Percentiles rank a stretch among this genome's conserved stretches.
Conservation (phyloP, 2,329 filamentous ascomycete species). For the Aureobasidium lini region DNA sequence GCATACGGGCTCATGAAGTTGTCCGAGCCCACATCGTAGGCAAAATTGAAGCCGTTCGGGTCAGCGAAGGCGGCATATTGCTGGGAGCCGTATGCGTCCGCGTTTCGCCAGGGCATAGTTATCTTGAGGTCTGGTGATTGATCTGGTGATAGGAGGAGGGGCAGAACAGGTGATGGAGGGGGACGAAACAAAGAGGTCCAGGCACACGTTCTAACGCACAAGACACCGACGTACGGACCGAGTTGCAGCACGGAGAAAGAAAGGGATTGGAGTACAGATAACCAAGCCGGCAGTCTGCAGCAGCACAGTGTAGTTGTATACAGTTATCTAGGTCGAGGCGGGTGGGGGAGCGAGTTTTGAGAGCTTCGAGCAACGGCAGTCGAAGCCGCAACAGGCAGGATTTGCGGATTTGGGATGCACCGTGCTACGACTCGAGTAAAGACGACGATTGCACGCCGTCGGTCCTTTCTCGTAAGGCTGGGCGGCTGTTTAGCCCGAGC, state of each 20-base stretch:
- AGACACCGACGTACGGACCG: not conserved
- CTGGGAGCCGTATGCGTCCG: conserved; percentile 11
- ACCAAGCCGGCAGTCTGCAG: not conserved
- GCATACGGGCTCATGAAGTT: conserved; percentile 12
- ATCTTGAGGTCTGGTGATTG: conserved; percentile 9
- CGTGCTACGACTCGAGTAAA: conserved; percentile 9
- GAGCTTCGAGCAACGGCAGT: conserved; percentile 7
- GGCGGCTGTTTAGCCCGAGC: conserved; percentile 5
- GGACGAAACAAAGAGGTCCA: not conserved
- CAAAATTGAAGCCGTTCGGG: conserved; percentile 9
- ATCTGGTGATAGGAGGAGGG: conserved; percentile 9
- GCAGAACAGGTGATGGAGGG: conserved; percentile 2
- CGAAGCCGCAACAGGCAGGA: conserved; percentile 9
- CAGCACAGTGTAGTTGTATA: not conserved
- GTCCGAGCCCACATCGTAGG: conserved; percentile 9
- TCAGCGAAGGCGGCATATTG: conserved; percentile 10
- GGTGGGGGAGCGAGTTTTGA: conserved; percentile 6
- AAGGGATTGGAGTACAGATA: not conserved
- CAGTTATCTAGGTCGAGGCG: not conserved
- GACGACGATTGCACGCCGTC: not conserved
- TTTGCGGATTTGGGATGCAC: conserved; percentile 2
- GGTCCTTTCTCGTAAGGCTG: conserved; percentile 13
- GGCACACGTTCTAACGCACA: conserved; percentile 2
- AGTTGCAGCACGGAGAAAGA: not conserved
- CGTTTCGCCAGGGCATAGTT: conserved; percentile 5